phyloP scores from a whole-genome alignment of 1,139 yeast species.

The Candida freyschussii region DNA sequence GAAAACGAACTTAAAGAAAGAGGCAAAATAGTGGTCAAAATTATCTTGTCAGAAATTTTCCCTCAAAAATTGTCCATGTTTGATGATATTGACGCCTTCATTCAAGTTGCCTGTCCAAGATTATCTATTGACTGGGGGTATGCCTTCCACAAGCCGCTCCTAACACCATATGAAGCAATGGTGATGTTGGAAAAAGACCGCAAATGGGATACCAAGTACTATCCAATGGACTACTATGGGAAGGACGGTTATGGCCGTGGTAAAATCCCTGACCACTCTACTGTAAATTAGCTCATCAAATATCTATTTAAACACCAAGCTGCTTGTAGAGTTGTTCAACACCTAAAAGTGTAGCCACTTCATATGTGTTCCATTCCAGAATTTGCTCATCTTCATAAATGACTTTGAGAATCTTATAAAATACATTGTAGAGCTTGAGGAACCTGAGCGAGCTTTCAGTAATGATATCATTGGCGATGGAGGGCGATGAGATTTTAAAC shows the following conservation, averaged over 20 bases:
- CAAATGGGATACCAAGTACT: conserved; percentile 59
- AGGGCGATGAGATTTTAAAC: conserved; percentile 58
- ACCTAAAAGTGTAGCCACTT: conserved; percentile 63
- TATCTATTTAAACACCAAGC: conserved; percentile 1
- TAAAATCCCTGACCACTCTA: conserved; percentile 45
- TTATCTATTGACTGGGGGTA: conserved; percentile 98
- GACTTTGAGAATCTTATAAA: conserved; percentile 39
- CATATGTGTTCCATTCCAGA: conserved; percentile 51
- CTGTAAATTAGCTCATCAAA: conserved; percentile 6
- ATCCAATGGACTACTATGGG: conserved; percentile 96
- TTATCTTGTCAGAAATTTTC: conserved; percentile 85
- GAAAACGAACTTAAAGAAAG: conserved; percentile 46
- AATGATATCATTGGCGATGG: conserved; percentile 51
- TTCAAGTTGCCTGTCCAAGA: conserved; percentile 97
- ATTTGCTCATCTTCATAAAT: conserved; percentile 29
- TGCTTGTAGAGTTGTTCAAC: conserved; percentile 35
- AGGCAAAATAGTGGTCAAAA: conserved; percentile 72
- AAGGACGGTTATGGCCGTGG: conserved; percentile 94
- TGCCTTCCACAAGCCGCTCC: conserved; percentile 85
- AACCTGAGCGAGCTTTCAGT: conserved; percentile 45
- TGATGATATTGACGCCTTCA: conserved; percentile 90
- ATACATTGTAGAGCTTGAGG: conserved; percentile 48
- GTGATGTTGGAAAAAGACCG: conserved; percentile 73
- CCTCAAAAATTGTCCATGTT: conserved; percentile 93
- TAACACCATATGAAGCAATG: conserved; percentile 97